Conservation (phyloP, 768 basidiomycete genomes). For the Amyloporia xantha region DNA sequence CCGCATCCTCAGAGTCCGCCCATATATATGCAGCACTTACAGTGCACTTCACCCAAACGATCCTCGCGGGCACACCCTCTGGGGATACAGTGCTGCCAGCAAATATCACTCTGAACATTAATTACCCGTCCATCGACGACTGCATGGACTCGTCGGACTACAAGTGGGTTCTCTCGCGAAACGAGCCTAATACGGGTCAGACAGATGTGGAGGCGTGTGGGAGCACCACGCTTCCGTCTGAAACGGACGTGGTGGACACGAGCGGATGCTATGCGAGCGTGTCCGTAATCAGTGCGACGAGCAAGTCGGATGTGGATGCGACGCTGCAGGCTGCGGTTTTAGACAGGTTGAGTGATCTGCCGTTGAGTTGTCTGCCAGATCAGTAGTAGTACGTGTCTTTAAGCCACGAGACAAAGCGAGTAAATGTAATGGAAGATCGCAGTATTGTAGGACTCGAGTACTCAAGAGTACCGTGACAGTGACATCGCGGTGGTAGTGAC, state of each 20-base stretch:
- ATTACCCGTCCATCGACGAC: constrained; percentile 24
- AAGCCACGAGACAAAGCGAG: no score
- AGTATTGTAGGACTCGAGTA: no score
- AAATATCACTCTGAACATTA: constrained; percentile 30
- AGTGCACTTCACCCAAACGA: constrained; percentile 26
- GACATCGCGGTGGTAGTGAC: no score
- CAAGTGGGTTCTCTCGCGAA: constrained; percentile 28
- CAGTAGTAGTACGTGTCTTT: no score
- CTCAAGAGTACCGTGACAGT: no score
- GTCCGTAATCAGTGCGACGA: constrained; percentile 28
- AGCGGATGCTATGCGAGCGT: constrained; percentile 41
- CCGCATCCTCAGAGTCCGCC: constrained; percentile 31
- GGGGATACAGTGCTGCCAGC: constrained; percentile 29
- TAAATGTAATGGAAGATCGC: no score
- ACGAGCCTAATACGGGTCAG: constrained; percentile 18
- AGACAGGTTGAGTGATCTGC: constrained; percentile 27
- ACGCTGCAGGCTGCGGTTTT: constrained; percentile 33
- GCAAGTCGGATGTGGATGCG: constrained; percentile 37
- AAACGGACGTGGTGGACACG: constrained; percentile 26
- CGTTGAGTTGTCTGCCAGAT: constrained; percentile 4
- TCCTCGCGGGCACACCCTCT: constrained; percentile 18
- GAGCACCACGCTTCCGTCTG: constrained; percentile 24
- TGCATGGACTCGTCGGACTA: constrained; percentile 22
- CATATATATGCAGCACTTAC: constrained; percentile 38
- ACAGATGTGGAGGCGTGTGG: constrained; percentile 28